Evolutionary conservation across 2,329 filamentous ascomycete species (phyloP), one percentile per base, ranked within the genome.

Genomic region (Parastagonospora avenae): DNA sequence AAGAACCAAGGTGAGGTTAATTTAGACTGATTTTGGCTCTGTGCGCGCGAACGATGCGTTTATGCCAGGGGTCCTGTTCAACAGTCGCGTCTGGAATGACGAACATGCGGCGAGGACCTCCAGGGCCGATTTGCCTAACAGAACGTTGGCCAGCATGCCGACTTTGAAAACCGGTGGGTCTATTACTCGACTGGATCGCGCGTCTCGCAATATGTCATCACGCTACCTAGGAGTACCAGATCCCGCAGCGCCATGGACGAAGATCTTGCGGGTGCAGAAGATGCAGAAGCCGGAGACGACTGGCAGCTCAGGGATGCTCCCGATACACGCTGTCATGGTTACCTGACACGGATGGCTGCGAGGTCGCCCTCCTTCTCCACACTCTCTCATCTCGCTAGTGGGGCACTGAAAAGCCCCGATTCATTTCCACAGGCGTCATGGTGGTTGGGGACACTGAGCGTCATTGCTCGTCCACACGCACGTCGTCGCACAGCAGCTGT

Each of bases 361-460:
- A 56, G 50, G 46, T 55, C 60, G 63, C 46, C 61, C 64, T 67
- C 68, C 67, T 69, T 68, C 67, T 72, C 68, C 68, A 70, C 68
- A 69, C 45, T 56, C 57, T 63, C 19, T 73, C 68, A 73, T 73
- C 59, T 73, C 71, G 71, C 69, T 72, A 70, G 64, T 45, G 37
- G 36, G 55, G 59, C 54, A 61, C 52, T 57, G 43, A 49, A 48
- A 59, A 50, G 48, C 14, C 42, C 55, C 52, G 54, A 52, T 54
- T 64, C 59, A 67, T 70, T 62, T 66, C 66, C 62, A 64, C 55
- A 37, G 42, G 52, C 60, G 57, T 62, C 60, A 62, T 62, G 38
- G 54, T 54, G 50, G 54, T 55, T 51, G 47, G 50, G 48, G 46
- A 50, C 42, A 46, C 49, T 50, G 46, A 52, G 50, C 49, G 43